These are phyloP conservation scores for Lachnellula suecica DNA, from an alignment of 2,329 filamentous ascomycete species.

Conservation along the genomic window DNA sequence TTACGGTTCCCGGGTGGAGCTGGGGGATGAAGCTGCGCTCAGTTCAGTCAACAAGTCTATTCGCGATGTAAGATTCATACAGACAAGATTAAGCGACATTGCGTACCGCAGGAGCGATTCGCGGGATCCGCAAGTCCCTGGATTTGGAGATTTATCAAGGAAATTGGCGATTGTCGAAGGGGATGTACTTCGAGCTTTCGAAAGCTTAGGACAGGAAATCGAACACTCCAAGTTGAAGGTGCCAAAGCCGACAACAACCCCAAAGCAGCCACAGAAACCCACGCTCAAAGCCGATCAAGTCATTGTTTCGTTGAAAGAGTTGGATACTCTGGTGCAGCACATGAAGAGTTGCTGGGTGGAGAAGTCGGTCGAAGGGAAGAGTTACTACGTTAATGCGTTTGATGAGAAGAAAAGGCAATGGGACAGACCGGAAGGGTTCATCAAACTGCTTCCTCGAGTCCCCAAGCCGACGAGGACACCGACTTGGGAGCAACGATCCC, in stretches of 20 bases:
- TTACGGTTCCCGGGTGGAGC: slow-evolving; percentile 20
- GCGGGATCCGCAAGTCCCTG: slow-evolving; percentile 7
- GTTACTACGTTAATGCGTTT: slow-evolving; percentile 13
- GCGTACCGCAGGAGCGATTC: slow-evolving; percentile 4
- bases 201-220: slow-evolving; percentile 6
- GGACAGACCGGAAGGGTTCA: slow-evolving; percentile 12
- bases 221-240: not conserved
- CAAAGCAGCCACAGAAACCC: not conserved
- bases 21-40: slow-evolving; percentile 17
- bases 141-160: slow-evolving; percentile 13
- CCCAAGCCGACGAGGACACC: not conserved
- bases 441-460: slow-evolving; percentile 1
- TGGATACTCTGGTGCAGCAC: slow-evolving; percentile 8
- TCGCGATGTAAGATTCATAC: slow-evolving; percentile 9
- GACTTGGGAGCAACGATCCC: slow-evolving; percentile 3
- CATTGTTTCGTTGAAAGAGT: slow-evolving; percentile 7
- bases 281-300: slow-evolving; percentile 10
- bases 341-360: slow-evolving; percentile 18
- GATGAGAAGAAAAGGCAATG: slow-evolving; percentile 12
- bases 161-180: slow-evolving; percentile 7
- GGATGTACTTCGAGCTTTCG: slow-evolving; percentile 5
- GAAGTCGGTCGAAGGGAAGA: slow-evolving; percentile 3
- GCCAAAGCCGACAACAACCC: not conserved
- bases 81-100: slow-evolving; percentile 13
- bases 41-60: slow-evolving; percentile 4